Base-by-base conservation (phyloP, 73 alveolate species). In the Symbiodinium pilosum region DNA sequence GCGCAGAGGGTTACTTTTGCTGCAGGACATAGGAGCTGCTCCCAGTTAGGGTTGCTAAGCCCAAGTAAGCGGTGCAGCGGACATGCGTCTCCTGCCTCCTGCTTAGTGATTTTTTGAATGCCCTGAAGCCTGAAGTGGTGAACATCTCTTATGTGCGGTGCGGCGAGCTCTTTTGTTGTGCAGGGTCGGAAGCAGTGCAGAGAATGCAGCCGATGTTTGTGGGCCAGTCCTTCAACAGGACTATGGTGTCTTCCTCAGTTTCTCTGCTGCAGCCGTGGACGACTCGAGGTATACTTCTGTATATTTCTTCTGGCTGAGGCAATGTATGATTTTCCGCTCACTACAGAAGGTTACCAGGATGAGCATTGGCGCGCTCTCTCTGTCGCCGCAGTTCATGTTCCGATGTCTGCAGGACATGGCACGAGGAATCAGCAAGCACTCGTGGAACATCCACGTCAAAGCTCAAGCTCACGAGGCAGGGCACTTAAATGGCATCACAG, bases 401-500 rank as follows among this genome's bases (percentile, higher is more conserved):
- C 32, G 6, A 11, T 12, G 4, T 3, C 30, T 73, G 39, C 38
- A 40, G 89, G 97, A 91, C 86, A 69, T 91, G 97, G 97, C 97
- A 16, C 87, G 88, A 8, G 97, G 97, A 30, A 69, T 91, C 89
- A 71, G 97, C 97, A 91, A 91, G 52, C 97, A 91, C 30, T 41
- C 97, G 81, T 91, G 97, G 97, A 91, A 91, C 32, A 84, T 91
- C 40, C 97, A 91, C n/a, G 97, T 91, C 36, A 91, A 91, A n/a
- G 97, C 97, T 40, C 97, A 91, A 34, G 97, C 97, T 30, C 97
- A 91, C 77, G 97, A 91, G 88, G 97, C 64, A 41, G 28, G 39
- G 32, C 73, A 54, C 32, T 54, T 54, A 26, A 54, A 54, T 16
- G 30, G 73, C 73, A 54, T 4, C 68, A 16, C 32, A 11, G 73